Percentiles rank a stretch among this genome's conserved stretches.
Evolutionary conservation across 257 asterid genomes (phyloP).

Genomic region (Nicotiana noctiflora): DNA sequence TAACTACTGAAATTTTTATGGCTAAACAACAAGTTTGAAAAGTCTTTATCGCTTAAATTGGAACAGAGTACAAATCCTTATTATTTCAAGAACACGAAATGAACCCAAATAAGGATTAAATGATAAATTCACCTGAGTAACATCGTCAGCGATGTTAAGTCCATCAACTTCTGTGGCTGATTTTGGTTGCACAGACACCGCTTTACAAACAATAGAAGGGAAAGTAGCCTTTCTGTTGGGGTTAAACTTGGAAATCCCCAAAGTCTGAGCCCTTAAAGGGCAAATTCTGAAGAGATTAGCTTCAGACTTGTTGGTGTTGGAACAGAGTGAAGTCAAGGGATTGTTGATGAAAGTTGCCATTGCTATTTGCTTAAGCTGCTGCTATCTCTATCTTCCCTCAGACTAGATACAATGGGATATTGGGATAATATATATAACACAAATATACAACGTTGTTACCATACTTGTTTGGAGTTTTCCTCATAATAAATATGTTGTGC

Average conservation of each 20-base stretch:
- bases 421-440: not conserved
- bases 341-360: slow-evolving; percentile 63
- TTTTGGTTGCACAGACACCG: slow-evolving; percentile 39
- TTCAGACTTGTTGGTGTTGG: slow-evolving; percentile 26
- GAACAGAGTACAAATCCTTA: too few relatives aligned
- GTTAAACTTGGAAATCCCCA: slow-evolving; percentile 16
- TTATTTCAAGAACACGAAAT: not conserved
- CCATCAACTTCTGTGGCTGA: slow-evolving; percentile 63
- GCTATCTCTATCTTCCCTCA: not conserved
- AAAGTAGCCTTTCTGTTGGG: slow-evolving; percentile 13
- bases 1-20: too few relatives aligned
- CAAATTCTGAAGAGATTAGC: slow-evolving; percentile 22
- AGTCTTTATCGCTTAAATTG: too few relatives aligned
- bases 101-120: not conserved
- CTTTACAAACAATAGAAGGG: slow-evolving; percentile 40
- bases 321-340: slow-evolving; percentile 37
- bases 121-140: slow-evolving; percentile 58
- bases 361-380: not conserved
- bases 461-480: not conserved
- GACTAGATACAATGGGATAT: not conserved
- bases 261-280: slow-evolving; percentile 18
- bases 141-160: slow-evolving; percentile 93
- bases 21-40: too few relatives aligned
- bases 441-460: not conserved
- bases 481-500: not conserved